Conservation (phyloP, 192 early-diverging fungal genomes). For the Cetraspora pellucida region DNA sequence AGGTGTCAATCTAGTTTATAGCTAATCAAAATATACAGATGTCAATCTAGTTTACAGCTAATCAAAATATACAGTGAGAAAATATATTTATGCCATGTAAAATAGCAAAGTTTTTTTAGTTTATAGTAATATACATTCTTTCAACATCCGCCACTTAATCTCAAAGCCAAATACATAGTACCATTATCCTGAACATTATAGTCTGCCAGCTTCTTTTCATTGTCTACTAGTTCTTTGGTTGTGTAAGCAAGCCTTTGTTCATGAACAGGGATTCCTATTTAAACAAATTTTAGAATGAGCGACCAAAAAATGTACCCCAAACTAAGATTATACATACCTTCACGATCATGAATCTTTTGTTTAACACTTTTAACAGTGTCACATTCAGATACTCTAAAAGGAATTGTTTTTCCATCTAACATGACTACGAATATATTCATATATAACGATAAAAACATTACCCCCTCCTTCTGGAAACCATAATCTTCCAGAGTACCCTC, state of each 20-base stretch:
- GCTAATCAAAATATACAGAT: too few species aligned
- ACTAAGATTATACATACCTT: constrained; percentile 3
- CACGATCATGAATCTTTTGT: constrained; percentile 61
- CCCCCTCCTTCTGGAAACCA: background rate
- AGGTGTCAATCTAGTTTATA: too few species aligned
- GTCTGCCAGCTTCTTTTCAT: background rate
- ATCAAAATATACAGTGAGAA: too few species aligned
- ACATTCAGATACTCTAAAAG: constrained; percentile 74
- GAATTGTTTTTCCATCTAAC: constrained; percentile 92
- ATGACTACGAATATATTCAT: constrained; percentile 52
- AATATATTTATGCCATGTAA: too few species aligned
- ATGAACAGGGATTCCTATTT: background rate
- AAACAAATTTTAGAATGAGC: background rate
- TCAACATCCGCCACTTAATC: background rate
- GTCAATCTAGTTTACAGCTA: too few species aligned
- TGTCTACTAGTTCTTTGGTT: background rate
- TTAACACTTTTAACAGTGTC: constrained; percentile 77
- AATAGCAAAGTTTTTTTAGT: too few species aligned
- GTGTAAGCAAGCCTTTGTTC: background rate
- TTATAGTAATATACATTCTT: too few species aligned
- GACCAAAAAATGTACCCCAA: background rate
- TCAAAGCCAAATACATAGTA: background rate
- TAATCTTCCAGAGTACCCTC: background rate
- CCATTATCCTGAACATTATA: background rate
- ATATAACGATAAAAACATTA: background rate